These are phyloP conservation scores for Calocybe cyanea DNA, from an alignment of 768 basidiomycete species.

Conservation along the genomic window DNA sequence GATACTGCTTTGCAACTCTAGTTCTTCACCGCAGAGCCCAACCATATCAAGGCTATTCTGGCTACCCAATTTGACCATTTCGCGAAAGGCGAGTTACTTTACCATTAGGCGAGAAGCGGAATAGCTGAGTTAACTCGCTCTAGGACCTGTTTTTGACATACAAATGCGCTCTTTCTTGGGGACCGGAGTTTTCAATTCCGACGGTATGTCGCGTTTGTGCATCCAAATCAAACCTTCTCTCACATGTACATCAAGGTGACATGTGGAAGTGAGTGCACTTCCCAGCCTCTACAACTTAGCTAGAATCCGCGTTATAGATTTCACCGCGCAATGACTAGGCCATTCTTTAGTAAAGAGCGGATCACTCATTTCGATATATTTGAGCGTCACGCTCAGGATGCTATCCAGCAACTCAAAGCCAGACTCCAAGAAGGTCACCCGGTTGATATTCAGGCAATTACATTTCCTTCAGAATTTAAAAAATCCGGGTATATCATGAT, in stretches of 20 bases:
- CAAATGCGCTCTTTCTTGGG: conserved; percentile 41
- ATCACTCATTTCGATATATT: conserved; percentile 64
- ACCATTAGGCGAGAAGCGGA: not conserved
- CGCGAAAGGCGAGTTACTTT: conserved; percentile 32
- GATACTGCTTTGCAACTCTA: conserved; percentile 11
- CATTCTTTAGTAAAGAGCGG: conserved; percentile 63
- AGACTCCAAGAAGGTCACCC: conserved; percentile 44
- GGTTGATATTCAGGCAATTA: conserved; percentile 55
- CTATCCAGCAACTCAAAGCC: conserved; percentile 38
- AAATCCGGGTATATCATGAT: not conserved
- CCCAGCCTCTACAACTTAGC: not conserved
- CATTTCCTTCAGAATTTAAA: too few species aligned
- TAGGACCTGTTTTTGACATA: conserved; percentile 22
- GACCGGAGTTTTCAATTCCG: conserved; percentile 56
- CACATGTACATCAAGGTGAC: conserved; percentile 41
- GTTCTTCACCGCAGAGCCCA: conserved; percentile 42
- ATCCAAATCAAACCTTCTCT: not conserved
- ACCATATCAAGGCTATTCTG: conserved; percentile 44
- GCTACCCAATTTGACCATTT: conserved; percentile 46
- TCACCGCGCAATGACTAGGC: conserved; percentile 65
- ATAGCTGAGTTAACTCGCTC: not conserved
- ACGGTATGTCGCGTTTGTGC: conserved; percentile 33
- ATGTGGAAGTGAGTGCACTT: conserved; percentile 57
- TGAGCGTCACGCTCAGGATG: conserved; percentile 47
- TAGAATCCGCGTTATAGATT: conserved; percentile 32